Conservation (phyloP, 164 flowering plant species). For the Magnolia changhungtana region DNA sequence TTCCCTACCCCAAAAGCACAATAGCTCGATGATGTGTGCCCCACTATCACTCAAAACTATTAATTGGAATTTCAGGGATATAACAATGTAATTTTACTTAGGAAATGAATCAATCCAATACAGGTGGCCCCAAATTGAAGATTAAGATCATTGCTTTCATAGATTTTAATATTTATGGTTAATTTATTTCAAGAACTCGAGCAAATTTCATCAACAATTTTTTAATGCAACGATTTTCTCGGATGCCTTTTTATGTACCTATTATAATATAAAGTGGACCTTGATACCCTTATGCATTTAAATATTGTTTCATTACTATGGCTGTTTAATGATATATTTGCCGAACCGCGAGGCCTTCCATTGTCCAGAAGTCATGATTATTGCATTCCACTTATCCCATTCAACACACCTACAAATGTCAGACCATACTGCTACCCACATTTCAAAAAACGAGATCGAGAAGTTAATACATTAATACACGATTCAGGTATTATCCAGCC, state of each 20-base stretch:
- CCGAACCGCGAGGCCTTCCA: not conserved
- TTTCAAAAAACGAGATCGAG: not conserved
- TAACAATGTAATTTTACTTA: too few species aligned
- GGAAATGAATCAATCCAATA: too few species aligned
- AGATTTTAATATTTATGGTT: too few species aligned
- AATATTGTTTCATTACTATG: not conserved
- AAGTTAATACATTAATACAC: not conserved
- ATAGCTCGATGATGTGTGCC: too few species aligned
- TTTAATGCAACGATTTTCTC: too few species aligned
- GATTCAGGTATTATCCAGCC: not conserved
- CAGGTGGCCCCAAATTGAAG: too few species aligned
- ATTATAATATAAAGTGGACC: not conserved
- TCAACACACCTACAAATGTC: not conserved
- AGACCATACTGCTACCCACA: slow-evolving; percentile 1
- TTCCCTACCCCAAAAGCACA: too few species aligned
- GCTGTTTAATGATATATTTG: not conserved
- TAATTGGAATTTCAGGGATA: too few species aligned
- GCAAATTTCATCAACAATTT: too few species aligned
- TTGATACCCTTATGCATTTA: not conserved
- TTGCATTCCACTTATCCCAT: not conserved
- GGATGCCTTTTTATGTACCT: not conserved
- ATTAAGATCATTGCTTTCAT: too few species aligned
- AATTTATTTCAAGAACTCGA: too few species aligned
- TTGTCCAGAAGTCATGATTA: not conserved
- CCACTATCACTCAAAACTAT: too few species aligned